Percentiles rank a stretch among this genome's conserved stretches.
These are phyloP conservation scores for Clavariopsis aquatica DNA, from an alignment of 495 filamentous ascomycete genomes.

Conservation along the genomic window DNA sequence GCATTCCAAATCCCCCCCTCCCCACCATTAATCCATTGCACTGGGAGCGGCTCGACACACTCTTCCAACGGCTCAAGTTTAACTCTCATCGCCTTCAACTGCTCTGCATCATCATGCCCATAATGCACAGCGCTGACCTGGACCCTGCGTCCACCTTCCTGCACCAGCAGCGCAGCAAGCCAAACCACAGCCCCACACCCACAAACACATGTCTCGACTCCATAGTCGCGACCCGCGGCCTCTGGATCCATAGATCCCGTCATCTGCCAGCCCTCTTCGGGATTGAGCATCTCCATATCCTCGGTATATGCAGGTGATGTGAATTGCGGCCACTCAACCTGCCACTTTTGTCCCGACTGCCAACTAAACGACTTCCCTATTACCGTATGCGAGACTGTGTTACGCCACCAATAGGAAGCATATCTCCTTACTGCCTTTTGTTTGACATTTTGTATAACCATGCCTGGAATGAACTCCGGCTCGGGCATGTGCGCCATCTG, in stretches of 20 bases:
- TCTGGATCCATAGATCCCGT: neutral
- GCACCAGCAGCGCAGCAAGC: neutral
- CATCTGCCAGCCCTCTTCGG: neutral
- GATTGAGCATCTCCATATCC: neutral
- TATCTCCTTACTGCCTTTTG: neutral
- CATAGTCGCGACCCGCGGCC: neutral
- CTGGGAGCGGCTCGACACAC: neutral
- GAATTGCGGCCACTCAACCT: constrained; percentile 14
- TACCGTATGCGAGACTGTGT: neutral
- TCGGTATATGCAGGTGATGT: neutral
- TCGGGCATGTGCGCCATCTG: neutral
- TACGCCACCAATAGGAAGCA: constrained; percentile 3
- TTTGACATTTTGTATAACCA: neutral
- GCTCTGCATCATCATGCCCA: neutral
- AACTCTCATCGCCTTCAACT: neutral
- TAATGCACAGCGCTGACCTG: neutral
- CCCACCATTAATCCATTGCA: neutral
- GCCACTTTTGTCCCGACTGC: constrained; percentile 16
- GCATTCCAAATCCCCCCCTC: neutral
- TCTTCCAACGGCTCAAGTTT: neutral
- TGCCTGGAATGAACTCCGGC: too few relatives aligned
- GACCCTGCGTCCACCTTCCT: constrained; percentile 1
- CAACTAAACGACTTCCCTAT: neutral
- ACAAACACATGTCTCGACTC: neutral
- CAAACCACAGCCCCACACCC: neutral